A percentile compares a stretch with the other conserved stretches of the same genome.
Conservation (phyloP, 495 filamentous ascomycete species). For the Daldinia decipiens region DNA sequence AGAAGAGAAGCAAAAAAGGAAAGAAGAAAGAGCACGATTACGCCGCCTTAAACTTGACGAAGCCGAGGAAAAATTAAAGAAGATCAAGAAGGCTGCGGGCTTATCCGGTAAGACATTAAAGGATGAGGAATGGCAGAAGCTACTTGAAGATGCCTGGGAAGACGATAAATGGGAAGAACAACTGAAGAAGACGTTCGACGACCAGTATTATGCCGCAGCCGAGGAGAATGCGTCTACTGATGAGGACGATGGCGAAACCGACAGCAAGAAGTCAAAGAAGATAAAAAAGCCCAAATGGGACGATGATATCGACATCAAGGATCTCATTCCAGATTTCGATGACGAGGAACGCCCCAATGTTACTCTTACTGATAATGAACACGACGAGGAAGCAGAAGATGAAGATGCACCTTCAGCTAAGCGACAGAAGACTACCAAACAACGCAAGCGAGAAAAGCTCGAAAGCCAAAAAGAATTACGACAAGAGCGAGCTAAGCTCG, state of each 20-base stretch:
- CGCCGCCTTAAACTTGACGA: conserved; percentile 89
- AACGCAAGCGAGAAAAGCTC: conserved; percentile 69
- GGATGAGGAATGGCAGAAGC: conserved; percentile 79
- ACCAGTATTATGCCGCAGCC: conserved; percentile 82
- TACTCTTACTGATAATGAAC: conserved; percentile 60
- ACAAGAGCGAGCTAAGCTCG: conserved; percentile 82
- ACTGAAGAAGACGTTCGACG: conserved; percentile 86
- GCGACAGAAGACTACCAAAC: conserved; percentile 71
- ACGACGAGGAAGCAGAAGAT: conserved; percentile 47
- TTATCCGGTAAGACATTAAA: conserved; percentile 72
- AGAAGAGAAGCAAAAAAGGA: conserved; percentile 76
- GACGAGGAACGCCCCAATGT: conserved; percentile 64
- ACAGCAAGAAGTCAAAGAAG: conserved; percentile 47
- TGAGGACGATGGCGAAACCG: conserved; percentile 45
- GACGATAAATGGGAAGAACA: conserved; percentile 87
- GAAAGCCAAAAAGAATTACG: conserved; percentile 79
- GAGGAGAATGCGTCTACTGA: conserved; percentile 63
- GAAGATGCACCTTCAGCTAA: conserved; percentile 57
- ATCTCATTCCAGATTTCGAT: conserved; percentile 88
- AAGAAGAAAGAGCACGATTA: conserved; percentile 83
- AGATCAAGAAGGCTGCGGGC: conserved; percentile 89
- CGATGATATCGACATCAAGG: conserved; percentile 95
- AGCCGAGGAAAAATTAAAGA: conserved; percentile 79
- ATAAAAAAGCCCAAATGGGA: conserved; percentile 95
- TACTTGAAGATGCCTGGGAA: conserved; percentile 88